Percentiles rank a stretch among this genome's conserved stretches.
Conservation (phyloP, 768 basidiomycete species). For the Russula dissimulans region DNA sequence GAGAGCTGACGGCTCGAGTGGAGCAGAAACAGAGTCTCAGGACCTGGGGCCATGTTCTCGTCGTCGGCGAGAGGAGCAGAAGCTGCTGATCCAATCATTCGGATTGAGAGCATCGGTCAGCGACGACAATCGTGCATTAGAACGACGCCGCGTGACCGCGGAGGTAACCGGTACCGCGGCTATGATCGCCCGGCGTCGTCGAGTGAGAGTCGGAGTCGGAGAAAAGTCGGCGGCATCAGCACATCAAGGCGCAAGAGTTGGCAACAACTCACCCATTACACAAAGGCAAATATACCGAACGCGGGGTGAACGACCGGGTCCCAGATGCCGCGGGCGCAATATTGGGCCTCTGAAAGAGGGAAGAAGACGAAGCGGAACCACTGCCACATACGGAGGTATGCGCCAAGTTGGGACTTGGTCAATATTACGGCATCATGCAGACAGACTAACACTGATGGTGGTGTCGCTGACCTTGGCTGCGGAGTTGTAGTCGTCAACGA, state of each 20-base stretch:
- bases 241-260: not conserved
- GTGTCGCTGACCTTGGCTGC: not conserved
- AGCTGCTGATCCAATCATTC: constrained; percentile 4
- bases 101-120: not conserved
- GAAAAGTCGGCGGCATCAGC: not conserved
- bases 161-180: not conserved
- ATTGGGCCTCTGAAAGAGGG: not conserved
- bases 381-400: not conserved
- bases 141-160: not conserved
- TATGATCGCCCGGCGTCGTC: not conserved
- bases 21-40: not conserved
- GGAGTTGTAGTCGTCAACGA: not conserved
- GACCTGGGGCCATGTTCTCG: not conserved
- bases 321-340: not conserved
- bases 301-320: not conserved
- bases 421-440: not conserved
- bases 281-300: not conserved
- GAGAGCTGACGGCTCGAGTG: not conserved
- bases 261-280: not conserved
- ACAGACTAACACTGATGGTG: not conserved
- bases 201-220: not conserved
- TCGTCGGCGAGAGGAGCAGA: not conserved
- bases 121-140: not conserved
- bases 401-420: not conserved
- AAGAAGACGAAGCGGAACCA: not conserved